Percentiles rank a stretch among this genome's conserved stretches.
Conservation (phyloP, 495 filamentous ascomycete genomes). For the Apodospora peruviana region DNA sequence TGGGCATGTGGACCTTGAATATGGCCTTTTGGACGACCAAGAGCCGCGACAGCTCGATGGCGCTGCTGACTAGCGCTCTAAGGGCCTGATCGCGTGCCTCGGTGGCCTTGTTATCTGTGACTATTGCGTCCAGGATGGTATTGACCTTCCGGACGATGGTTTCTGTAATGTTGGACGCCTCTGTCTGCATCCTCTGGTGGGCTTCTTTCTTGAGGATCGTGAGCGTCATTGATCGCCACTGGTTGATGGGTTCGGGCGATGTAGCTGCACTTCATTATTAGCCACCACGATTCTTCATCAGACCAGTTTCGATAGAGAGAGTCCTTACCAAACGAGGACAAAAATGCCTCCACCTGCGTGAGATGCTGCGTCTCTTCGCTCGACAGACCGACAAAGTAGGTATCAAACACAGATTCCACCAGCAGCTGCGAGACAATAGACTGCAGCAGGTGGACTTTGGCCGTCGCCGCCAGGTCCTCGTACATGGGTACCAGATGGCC, state of each 20-base stretch:
- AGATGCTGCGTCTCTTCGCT: constrained; percentile 36
- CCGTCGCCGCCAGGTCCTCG: constrained; percentile 36
- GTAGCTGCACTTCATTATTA: constrained; percentile 18
- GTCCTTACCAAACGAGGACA: constrained; percentile 39
- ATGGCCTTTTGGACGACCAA: constrained; percentile 49
- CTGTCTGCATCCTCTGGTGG: constrained; percentile 32
- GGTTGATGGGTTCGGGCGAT: constrained; percentile 43
- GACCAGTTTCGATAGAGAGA: background rate
- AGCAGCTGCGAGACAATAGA: constrained; percentile 45
- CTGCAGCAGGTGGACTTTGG: constrained; percentile 50
- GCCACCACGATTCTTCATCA: background rate
- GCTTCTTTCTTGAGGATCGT: constrained; percentile 44
- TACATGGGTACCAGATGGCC: constrained; percentile 44
- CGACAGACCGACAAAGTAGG: constrained; percentile 48
- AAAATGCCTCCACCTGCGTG: constrained; percentile 37
- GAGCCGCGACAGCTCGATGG: constrained; percentile 45
- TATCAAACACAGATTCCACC: constrained; percentile 45
- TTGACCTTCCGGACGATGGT: constrained; percentile 33
- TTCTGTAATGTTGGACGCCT: constrained; percentile 31
- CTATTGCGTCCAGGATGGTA: constrained; percentile 32
- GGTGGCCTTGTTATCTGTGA: constrained; percentile 34
- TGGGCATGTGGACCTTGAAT: constrained; percentile 46
- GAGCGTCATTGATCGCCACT: constrained; percentile 51
- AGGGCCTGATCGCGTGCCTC: constrained; percentile 44
- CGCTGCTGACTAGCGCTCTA: constrained; percentile 34